These are phyloP conservation scores for Phoenix dactylifera DNA, from an alignment of 176 grass and related monocot genomes.

Conservation along the genomic window DNA sequence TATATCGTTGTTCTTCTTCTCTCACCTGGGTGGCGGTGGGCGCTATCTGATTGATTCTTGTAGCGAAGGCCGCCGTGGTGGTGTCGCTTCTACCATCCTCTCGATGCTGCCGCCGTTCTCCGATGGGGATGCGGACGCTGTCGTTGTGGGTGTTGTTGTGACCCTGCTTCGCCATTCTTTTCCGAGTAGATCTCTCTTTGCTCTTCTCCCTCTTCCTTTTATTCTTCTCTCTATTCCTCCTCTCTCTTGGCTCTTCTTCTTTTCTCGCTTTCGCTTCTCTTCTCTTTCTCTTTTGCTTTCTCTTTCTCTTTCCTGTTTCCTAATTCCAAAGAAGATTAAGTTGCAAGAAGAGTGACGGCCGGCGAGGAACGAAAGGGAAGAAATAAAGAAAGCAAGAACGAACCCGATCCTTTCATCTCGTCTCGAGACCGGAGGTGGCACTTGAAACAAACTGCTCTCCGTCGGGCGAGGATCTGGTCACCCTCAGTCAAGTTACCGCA, in stretches of 20 bases:
- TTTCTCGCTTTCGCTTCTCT: not conserved
- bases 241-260: constrained; percentile 11
- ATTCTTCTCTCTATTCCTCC: not conserved
- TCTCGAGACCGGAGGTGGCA: too few species aligned
- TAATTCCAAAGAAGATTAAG: too few species aligned
- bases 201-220: constrained; percentile 25
- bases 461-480: too few species aligned
- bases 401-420: too few species aligned
- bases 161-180: too few species aligned
- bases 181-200: not conserved
- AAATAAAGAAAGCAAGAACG: too few species aligned
- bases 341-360: too few species aligned
- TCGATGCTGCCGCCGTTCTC: not conserved
- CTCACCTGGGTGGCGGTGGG: constrained; percentile 5
- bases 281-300: not conserved
- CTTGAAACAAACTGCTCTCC: too few species aligned
- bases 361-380: too few species aligned
- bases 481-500: too few species aligned
- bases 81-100: not conserved
- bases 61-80: not conserved
- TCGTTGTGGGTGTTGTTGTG: not conserved
- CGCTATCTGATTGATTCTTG: constrained; percentile 14
- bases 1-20: not conserved
- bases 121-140: constrained; percentile 10
- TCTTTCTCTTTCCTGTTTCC: constrained; percentile 1